Evolutionary conservation across 139 green algal species (phyloP).

Genomic region (Auxenochlorella protothecoides): DNA sequence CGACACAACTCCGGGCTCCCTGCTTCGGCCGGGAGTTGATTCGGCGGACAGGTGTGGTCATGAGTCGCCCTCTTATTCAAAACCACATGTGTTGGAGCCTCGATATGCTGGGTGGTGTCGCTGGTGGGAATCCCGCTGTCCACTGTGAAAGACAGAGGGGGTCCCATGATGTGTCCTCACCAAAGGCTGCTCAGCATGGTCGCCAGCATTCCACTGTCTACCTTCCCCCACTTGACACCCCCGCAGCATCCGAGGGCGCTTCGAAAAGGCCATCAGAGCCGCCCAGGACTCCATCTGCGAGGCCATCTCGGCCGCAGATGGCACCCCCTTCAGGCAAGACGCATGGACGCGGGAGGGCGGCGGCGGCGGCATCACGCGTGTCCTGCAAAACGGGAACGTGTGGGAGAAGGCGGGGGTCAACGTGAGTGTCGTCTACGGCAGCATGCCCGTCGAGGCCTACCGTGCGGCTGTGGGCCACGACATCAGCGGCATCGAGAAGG

Average conservation of each 20-base stretch:
- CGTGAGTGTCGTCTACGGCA: constrained; percentile 86
- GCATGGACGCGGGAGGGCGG: constrained; percentile 80
- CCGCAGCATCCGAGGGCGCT: constrained; percentile 48
- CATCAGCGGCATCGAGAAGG: not conserved
- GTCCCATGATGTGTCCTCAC: too few relatives aligned
- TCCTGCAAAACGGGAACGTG: constrained; percentile 69
- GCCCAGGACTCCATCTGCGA: constrained; percentile 82
- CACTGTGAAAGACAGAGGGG: too few relatives aligned
- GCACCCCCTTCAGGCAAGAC: constrained; percentile 83
- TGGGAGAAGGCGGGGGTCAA: constrained; percentile 82
- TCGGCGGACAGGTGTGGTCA: constrained; percentile 36
- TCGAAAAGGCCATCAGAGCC: constrained; percentile 25
- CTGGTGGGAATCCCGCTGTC: too few relatives aligned
- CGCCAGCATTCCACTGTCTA: not conserved
- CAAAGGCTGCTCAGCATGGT: not conserved
- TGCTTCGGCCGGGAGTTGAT: constrained; percentile 55
- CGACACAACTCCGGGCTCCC: constrained; percentile 19
- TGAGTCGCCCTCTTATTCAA: not conserved
- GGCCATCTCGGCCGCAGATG: constrained; percentile 85
- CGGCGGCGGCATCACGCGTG: constrained; percentile 90
- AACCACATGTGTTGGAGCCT: too few relatives aligned
- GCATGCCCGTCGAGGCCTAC: constrained; percentile 96
- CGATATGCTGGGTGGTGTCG: too few relatives aligned
- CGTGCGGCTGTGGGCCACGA: constrained; percentile 63
- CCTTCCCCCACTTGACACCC: not conserved